Evolutionary conservation across 73 alveolate genomes (phyloP).

Genomic region (Stentor roeselii): DNA sequence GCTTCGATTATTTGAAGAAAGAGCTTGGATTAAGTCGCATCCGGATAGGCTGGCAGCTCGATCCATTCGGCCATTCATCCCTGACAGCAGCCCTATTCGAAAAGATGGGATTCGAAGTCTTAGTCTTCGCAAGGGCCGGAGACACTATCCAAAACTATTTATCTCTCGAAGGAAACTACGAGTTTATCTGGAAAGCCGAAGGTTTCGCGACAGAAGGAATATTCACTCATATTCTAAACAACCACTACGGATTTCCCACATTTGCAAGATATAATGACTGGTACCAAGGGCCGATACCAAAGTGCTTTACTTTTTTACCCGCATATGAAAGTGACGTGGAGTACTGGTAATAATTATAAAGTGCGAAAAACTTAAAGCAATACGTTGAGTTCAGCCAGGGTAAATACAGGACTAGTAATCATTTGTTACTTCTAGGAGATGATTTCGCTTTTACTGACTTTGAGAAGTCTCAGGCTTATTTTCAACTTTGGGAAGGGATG

Average conservation of each 20-base stretch:
- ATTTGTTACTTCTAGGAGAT: not conserved
- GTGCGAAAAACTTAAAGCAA: not conserved
- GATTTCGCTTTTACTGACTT: not conserved
- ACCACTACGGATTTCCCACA: not conserved
- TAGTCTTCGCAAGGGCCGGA: slow-evolving; percentile 43
- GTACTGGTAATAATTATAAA: not conserved
- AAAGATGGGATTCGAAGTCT: slow-evolving; percentile 46
- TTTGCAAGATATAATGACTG: not conserved
- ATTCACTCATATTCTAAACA: not conserved
- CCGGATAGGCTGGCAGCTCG: slow-evolving; percentile 80
- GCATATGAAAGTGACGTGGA: not conserved
- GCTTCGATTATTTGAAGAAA: slow-evolving; percentile 63
- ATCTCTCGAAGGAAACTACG: not conserved
- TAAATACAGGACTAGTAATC: not conserved
- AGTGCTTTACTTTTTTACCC: not conserved
- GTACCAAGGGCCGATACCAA: not conserved
- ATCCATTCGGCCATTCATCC: slow-evolving; percentile 81
- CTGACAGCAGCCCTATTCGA: slow-evolving; percentile 47
- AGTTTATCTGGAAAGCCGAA: not conserved
- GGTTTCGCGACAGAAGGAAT: not conserved
- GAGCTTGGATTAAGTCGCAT: slow-evolving; percentile 67
- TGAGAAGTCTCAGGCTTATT: not conserved
- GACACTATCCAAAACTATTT: not conserved
- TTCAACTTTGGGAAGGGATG: not conserved
- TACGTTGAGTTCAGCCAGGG: not conserved